A percentile compares a stretch with the other conserved stretches of the same genome.
phyloP scores from a whole-genome alignment of 1,284 basidiomycete species.

The Thelephora terrestris region DNA sequence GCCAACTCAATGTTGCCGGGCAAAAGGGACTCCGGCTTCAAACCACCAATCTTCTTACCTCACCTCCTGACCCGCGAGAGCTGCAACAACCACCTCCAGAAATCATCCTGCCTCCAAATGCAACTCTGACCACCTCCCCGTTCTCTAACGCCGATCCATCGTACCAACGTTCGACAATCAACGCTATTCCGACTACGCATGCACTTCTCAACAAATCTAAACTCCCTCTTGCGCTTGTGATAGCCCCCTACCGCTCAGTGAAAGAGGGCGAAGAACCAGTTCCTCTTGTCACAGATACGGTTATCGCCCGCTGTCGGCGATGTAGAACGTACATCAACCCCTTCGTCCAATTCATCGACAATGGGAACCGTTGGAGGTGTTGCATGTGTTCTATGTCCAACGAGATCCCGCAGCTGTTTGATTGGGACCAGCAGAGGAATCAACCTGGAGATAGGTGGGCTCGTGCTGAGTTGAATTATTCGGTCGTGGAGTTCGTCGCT shows the following conservation, averaged over 20 bases:
- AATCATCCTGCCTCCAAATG: constrained; percentile 76
- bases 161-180: constrained; percentile 90
- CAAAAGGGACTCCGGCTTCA: constrained; percentile 67
- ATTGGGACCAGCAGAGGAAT: constrained; percentile 94
- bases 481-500: constrained; percentile 93
- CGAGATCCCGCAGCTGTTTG: constrained; percentile 97
- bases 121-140: constrained; percentile 75
- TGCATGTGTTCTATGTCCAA: constrained; percentile 99
- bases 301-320: constrained; percentile 94
- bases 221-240: constrained; percentile 83
- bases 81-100: constrained; percentile 78
- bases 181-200: constrained; percentile 89
- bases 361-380: constrained; percentile 97
- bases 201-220: constrained; percentile 89
- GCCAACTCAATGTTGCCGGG: constrained; percentile 71
- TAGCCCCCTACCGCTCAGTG: constrained; percentile 87
- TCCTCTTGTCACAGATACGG: constrained; percentile 85
- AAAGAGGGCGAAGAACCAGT: constrained; percentile 71
- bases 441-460: constrained; percentile 94
- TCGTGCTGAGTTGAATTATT: constrained; percentile 88
- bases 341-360: constrained; percentile 97
- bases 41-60: constrained; percentile 83
- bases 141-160: constrained; percentile 81
- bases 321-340: constrained; percentile 99
- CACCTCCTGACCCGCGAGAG: constrained; percentile 83